Conservation (phyloP, 495 filamentous ascomycete species). For the Beverwykella pulmonaria region DNA sequence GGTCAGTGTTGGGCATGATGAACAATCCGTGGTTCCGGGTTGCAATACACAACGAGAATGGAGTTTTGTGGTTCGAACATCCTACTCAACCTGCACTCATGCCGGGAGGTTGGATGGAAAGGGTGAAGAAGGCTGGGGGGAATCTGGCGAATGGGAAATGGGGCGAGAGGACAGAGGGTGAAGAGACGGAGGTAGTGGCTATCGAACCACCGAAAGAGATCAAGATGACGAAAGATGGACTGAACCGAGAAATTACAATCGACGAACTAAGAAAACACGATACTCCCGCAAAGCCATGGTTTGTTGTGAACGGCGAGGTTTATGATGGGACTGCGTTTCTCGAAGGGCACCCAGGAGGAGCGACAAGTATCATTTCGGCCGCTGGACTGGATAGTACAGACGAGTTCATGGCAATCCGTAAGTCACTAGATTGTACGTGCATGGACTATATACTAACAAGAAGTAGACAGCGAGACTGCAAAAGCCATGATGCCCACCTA, state of each 20-base stretch:
- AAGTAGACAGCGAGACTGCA: slow-evolving; percentile 82
- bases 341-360: slow-evolving; percentile 85
- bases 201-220: slow-evolving; percentile 63
- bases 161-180: slow-evolving; percentile 73
- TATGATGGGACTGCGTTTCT: slow-evolving; percentile 88
- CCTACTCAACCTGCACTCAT: slow-evolving; percentile 81
- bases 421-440: slow-evolving; percentile 43
- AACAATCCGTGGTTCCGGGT: slow-evolving; percentile 96
- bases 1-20: slow-evolving; percentile 98
- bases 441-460: slow-evolving; percentile 15
- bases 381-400: slow-evolving; percentile 87
- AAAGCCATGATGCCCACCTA: slow-evolving; percentile 90
- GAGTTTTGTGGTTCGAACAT: slow-evolving; percentile 78
- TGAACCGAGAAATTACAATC: slow-evolving; percentile 65
- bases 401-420: slow-evolving; percentile 94
- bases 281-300: slow-evolving; percentile 74
- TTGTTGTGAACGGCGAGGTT: slow-evolving; percentile 88
- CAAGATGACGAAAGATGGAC: slow-evolving; percentile 74
- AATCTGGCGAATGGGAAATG: slow-evolving; percentile 81
- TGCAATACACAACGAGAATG: slow-evolving; percentile 70
- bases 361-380: slow-evolving; percentile 80
- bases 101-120: slow-evolving; percentile 93
- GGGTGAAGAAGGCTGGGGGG: slow-evolving; percentile 84
- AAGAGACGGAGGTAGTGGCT: slow-evolving; percentile 50
- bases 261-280: slow-evolving; percentile 75